Conservation (phyloP, 306 rosid species). For the Aeschynomene evenia region DNA sequence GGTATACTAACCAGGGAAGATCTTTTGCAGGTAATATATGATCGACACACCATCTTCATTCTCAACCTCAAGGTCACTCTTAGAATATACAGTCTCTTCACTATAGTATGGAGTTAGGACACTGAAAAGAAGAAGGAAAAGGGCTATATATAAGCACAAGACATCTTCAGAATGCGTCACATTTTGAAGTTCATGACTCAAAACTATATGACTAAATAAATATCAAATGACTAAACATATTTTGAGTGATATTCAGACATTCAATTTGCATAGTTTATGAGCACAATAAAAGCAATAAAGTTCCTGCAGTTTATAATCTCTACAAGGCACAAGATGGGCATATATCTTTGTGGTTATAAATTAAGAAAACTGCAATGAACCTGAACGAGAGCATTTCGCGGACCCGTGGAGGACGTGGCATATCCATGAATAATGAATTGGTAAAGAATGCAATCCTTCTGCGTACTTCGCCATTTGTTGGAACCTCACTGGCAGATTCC, state of each 20-base stretch:
- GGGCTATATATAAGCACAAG: constrained; percentile 8
- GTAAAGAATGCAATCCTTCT: constrained; percentile 90
- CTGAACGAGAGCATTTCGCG: constrained; percentile 97
- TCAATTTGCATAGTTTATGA: constrained; percentile 18
- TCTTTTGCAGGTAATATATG: constrained; percentile 89
- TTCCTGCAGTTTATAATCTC: constrained; percentile 27
- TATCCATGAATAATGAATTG: constrained; percentile 94
- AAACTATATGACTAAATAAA: neutral
- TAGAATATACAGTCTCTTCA: constrained; percentile 95
- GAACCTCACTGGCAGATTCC: constrained; percentile 87
- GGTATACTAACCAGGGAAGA: constrained; percentile 79
- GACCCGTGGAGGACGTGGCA: constrained; percentile 91
- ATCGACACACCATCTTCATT: constrained; percentile 96
- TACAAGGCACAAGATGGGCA: constrained; percentile 23
- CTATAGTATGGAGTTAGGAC: constrained; percentile 96
- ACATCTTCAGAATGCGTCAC: constrained; percentile 24
- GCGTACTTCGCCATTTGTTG: constrained; percentile 89
- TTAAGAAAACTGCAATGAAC: constrained; percentile 40
- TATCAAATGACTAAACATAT: neutral
- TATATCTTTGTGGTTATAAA: constrained; percentile 18
- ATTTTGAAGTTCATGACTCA: constrained; percentile 15
- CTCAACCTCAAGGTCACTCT: constrained; percentile 87
- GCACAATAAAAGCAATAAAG: constrained; percentile 26
- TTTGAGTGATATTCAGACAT: neutral
- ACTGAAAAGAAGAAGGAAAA: constrained; percentile 48